Percentiles rank a stretch among this genome's conserved stretches.
Conservation (phyloP, 163 green algal species). For the Chloromonas sp. region DNA sequence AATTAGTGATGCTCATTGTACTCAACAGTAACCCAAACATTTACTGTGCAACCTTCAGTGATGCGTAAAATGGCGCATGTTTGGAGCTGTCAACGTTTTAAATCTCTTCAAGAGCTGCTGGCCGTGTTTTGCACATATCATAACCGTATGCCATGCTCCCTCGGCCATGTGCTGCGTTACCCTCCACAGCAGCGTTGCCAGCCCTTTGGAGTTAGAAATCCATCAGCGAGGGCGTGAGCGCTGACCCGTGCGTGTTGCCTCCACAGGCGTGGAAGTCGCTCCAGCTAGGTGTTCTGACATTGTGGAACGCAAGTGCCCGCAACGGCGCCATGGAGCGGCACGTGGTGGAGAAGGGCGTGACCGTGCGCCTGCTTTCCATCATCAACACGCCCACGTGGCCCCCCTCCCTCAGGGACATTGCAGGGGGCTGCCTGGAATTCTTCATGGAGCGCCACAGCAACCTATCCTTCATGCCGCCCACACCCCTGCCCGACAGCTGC, state of each 20-base stretch:
- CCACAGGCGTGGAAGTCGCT: slow-evolving; percentile 50
- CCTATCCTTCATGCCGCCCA: not conserved
- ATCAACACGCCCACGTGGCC: slow-evolving; percentile 43
- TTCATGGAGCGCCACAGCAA: slow-evolving; percentile 42
- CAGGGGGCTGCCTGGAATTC: slow-evolving; percentile 54
- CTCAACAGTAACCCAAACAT: too few species aligned
- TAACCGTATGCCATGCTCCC: too few species aligned
- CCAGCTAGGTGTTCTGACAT: slow-evolving; percentile 54
- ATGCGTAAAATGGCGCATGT: too few species aligned
- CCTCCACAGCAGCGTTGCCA: too few species aligned
- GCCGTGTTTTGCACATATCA: too few species aligned
- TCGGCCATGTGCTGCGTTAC: too few species aligned
- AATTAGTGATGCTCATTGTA: too few species aligned
- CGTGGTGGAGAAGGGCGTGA: slow-evolving; percentile 44
- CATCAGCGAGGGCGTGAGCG: too few species aligned
- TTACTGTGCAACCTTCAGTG: too few species aligned
- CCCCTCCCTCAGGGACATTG: slow-evolving; percentile 46
- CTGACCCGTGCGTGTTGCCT: not conserved
- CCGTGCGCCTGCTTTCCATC: slow-evolving; percentile 39
- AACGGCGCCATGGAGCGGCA: slow-evolving; percentile 40
- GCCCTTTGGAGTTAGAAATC: too few species aligned
- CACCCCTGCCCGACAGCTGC: not conserved
- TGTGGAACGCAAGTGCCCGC: slow-evolving; percentile 51
- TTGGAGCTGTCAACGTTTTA: too few species aligned
- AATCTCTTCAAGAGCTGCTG: too few species aligned